Evolutionary conservation across 2,329 filamentous ascomycete species (phyloP), one percentile per base, ranked within the genome.

Genomic region (Colletotrichum trifolii): DNA sequence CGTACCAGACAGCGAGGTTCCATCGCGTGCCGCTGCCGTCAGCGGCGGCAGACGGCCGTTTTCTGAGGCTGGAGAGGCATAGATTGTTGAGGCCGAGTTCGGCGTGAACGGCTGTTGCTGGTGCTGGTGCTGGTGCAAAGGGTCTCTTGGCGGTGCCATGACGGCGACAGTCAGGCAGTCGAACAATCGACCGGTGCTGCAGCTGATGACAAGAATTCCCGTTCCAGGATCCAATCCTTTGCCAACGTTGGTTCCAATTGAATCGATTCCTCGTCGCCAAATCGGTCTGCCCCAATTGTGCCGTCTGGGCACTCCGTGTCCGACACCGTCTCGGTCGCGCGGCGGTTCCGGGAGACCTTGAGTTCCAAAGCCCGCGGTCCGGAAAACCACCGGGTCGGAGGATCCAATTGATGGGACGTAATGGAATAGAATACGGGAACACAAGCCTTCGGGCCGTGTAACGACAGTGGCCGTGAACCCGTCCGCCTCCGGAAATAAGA

Each of bases 51-150:
- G 36, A 12, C 52, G 59, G 5, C 46, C 46, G n/a, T 66, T 34
- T 45, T 63, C 59, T 35, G 62, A 56, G 6, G 50, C 62, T 13
- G 62, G 62, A 39, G 62, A 66, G 34, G 46, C 62, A 46, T 66
- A 66, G 46, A 56, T 47, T 40, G 57, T 43, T 10, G 59, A 58
- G 59, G 59, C 45, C 47, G 63, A 66, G 40, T 17, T 56, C 40
- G 59, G 52, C 36, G 63, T 58, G 46, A 52, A 66, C 2, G 52
- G 40, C 11, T 56, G 56, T 17, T 45, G 56, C 33, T 58, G 40
- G 33, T 43, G 50, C 11, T 45, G 49, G 36, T 54, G 40, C 25
- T 54, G 45, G 10, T 54, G 38, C 42, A 43, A 15, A 2, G 42
- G 42, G 12, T n/a, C 13, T 13, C 8, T 13, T 39, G 39, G 57